These are phyloP conservation scores for Phaeophleospora eucalypticola DNA, from an alignment of 2,329 filamentous ascomycete genomes.

Conservation along the genomic window DNA sequence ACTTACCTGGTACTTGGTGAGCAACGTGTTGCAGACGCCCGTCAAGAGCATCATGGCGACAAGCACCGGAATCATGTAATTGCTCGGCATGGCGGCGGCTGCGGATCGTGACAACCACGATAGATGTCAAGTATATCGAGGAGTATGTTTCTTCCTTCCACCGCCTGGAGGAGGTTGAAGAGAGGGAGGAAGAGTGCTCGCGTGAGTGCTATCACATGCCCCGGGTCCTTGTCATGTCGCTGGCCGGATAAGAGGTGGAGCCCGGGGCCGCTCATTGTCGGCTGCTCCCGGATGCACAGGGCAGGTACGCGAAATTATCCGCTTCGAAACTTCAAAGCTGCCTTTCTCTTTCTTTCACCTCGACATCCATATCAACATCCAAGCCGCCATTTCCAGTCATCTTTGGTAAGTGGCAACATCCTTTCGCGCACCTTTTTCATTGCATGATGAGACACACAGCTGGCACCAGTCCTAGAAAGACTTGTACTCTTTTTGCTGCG, in stretches of 20 bases:
- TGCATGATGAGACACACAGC: constrained; percentile 57
- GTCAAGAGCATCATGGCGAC: constrained; percentile 96
- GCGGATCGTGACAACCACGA: background rate
- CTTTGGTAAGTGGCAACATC: no score
- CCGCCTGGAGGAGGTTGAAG: background rate
- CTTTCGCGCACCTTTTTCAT: background rate
- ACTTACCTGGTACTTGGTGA: constrained; percentile 89
- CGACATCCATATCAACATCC: background rate
- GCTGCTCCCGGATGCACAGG: background rate
- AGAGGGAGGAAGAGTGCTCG: background rate
- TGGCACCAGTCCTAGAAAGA: constrained; percentile 65
- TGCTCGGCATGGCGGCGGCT: constrained; percentile 52
- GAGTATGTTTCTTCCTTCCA: background rate
- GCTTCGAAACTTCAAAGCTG: background rate
- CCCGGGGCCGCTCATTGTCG: constrained; percentile 1
- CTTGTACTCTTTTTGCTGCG: constrained; percentile 60
- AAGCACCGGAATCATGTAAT: constrained; percentile 70
- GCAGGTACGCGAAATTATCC: background rate
- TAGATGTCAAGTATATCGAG: background rate
- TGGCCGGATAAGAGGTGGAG: background rate
- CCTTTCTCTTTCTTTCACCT: background rate
- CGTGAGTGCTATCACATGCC: constrained; percentile 4
- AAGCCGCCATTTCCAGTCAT: background rate
- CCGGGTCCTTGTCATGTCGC: background rate
- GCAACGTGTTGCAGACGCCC: constrained; percentile 91